These are phyloP conservation scores for Piloderma croceum DNA, from an alignment of 768 basidiomycete species.

Conservation along the genomic window DNA sequence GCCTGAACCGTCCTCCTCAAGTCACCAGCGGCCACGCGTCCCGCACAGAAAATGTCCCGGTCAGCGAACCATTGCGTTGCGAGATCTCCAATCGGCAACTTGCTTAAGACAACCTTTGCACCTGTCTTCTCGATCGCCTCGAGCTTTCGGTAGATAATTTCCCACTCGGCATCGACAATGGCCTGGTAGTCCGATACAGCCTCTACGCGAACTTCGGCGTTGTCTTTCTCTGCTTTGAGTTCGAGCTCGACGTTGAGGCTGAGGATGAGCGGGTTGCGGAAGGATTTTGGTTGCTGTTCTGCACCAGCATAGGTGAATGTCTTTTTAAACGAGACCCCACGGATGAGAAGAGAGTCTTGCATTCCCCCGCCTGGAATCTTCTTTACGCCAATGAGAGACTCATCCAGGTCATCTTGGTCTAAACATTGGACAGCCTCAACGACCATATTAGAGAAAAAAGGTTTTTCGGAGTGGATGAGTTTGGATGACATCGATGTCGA, in stretches of 20 bases:
- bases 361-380: slow-evolving; percentile 97
- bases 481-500: slow-evolving; percentile 99
- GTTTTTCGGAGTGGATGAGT: slow-evolving; percentile 96
- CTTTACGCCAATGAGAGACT: slow-evolving; percentile 94
- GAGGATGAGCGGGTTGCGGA: slow-evolving; percentile 82
- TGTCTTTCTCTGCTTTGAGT: slow-evolving; percentile 98
- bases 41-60: slow-evolving; percentile 97
- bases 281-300: slow-evolving; percentile 95
- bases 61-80: slow-evolving; percentile 99
- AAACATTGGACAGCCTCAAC: slow-evolving; percentile 93
- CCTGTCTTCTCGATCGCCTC: slow-evolving; percentile 95
- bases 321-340: slow-evolving; percentile 97
- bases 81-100: slow-evolving; percentile 96
- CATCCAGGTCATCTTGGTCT: slow-evolving; percentile 91
- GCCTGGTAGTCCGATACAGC: slow-evolving; percentile 98
- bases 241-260: slow-evolving; percentile 98
- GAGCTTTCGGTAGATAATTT: slow-evolving; percentile 96
- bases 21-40: slow-evolving; percentile 86
- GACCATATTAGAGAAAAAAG: slow-evolving; percentile 98
- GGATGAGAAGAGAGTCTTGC: slow-evolving; percentile 88
- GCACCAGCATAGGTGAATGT: slow-evolving; percentile 99
- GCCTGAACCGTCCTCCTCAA: slow-evolving; percentile 93
- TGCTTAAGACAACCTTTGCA: slow-evolving; percentile 95
- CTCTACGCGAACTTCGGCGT: slow-evolving; percentile 96
- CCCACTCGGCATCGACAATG: slow-evolving; percentile 99